Conservation (phyloP, 1,284 basidiomycete species). For the Phellinidium pouzarii region DNA sequence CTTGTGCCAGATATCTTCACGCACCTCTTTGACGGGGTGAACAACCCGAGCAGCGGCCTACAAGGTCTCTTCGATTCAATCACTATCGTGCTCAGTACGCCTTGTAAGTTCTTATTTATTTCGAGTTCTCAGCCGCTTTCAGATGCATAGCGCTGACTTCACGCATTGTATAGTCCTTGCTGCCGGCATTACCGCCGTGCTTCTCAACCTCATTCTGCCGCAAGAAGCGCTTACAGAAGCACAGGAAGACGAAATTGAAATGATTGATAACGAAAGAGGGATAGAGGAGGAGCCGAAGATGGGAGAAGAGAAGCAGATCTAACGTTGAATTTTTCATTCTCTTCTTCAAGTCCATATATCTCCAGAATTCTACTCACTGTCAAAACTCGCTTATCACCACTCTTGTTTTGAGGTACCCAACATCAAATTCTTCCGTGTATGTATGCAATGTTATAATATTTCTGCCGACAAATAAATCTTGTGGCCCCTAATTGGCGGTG, state of each 20-base stretch:
- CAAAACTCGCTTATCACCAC: too few species aligned
- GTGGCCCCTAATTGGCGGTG: too few species aligned
- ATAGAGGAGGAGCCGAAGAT: background rate
- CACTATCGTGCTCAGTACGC: constrained; percentile 70
- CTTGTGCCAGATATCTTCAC: constrained; percentile 56
- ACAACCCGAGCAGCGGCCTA: constrained; percentile 49
- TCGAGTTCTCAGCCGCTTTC: background rate
- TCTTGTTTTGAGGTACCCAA: too few species aligned
- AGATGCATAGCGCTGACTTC: background rate
- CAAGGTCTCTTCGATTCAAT: constrained; percentile 72
- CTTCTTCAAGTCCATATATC: too few species aligned
- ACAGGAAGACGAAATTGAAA: constrained; percentile 25
- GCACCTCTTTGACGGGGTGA: constrained; percentile 62
- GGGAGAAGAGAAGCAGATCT: background rate
- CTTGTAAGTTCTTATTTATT: constrained; percentile 46
- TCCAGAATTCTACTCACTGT: too few species aligned
- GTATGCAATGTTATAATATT: too few species aligned
- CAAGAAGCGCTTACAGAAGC: constrained; percentile 28
- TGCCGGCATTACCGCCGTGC: constrained; percentile 56
- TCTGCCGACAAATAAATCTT: too few species aligned
- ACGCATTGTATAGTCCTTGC: constrained; percentile 44
- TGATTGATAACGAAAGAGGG: constrained; percentile 25
- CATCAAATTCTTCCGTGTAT: too few species aligned
- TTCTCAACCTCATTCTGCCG: constrained; percentile 63
- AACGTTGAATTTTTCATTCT: too few species aligned